These are phyloP conservation scores for Sherardia arvensis DNA, from an alignment of 257 asterid genomes.

Conservation along the genomic window DNA sequence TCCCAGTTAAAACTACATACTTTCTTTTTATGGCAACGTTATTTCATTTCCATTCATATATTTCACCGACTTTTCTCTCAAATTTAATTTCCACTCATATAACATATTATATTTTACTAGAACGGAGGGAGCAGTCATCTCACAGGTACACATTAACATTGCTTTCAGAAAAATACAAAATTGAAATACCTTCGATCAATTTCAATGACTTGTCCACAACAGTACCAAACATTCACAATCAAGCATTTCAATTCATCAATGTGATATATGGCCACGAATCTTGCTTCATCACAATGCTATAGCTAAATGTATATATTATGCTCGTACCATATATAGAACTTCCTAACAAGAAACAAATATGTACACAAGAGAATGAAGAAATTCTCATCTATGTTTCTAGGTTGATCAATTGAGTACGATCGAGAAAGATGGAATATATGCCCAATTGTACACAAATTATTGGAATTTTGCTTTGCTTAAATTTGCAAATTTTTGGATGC, in stretches of 20 bases:
- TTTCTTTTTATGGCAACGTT: too few relatives aligned
- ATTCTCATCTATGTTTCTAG: neutral
- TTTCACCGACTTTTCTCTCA: too few relatives aligned
- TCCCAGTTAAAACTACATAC: too few relatives aligned
- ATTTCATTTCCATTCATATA: too few relatives aligned
- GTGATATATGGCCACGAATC: neutral
- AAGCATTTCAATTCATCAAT: neutral
- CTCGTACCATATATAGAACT: neutral
- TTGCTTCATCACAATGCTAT: neutral
- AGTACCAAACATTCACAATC: neutral
- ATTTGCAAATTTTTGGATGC: too few relatives aligned
- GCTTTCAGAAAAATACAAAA: neutral
- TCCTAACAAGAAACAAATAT: neutral
- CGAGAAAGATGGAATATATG: neutral
- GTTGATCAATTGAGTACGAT: neutral
- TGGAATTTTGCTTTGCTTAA: too few relatives aligned
- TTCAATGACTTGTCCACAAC: neutral
- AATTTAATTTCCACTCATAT: too few relatives aligned
- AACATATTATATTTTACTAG: too few relatives aligned
- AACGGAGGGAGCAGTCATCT: too few relatives aligned
- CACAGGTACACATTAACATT: conserved; percentile 7
- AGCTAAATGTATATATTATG: neutral
- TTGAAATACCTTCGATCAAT: neutral
- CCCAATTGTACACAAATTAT: too few relatives aligned
- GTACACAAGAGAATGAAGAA: neutral